These are phyloP conservation scores for Rhizopus arrhizus DNA, from an alignment of 371 early-diverging fungal genomes.

Conservation along the genomic window DNA sequence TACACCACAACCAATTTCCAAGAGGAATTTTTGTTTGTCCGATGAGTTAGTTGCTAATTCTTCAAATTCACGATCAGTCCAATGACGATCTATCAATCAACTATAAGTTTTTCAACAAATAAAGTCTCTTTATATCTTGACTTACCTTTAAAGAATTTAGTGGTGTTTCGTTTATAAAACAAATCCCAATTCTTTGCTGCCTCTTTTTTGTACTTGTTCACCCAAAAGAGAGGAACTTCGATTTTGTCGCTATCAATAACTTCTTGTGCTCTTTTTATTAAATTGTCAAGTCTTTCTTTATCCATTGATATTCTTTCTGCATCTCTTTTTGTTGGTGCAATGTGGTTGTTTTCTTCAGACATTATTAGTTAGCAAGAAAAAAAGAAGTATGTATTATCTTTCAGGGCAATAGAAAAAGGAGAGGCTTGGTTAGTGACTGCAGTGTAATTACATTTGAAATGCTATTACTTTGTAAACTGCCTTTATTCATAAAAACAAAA, in stretches of 20 bases:
- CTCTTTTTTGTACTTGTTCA: slow-evolving; percentile 80
- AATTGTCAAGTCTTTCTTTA: slow-evolving; percentile 44
- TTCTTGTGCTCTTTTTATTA: slow-evolving; percentile 61
- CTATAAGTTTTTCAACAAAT: background rate
- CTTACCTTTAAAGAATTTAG: slow-evolving; percentile 84
- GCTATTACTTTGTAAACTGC: too few species aligned
- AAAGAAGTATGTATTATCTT: background rate
- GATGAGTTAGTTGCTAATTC: slow-evolving; percentile 58
- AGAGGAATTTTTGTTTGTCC: slow-evolving; percentile 37
- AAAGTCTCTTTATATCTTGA: background rate
- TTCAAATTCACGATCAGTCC: slow-evolving; percentile 95
- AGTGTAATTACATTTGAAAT: too few species aligned
- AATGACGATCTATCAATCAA: slow-evolving; percentile 73
- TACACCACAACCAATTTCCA: slow-evolving; percentile 95
- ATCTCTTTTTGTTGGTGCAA: slow-evolving; percentile 19
- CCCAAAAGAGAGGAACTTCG: slow-evolving; percentile 76
- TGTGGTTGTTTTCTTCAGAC: background rate
- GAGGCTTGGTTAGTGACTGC: too few species aligned
- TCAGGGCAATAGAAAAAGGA: too few species aligned
- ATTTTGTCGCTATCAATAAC: slow-evolving; percentile 68
- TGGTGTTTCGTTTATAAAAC: slow-evolving; percentile 91
- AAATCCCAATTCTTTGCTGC: slow-evolving; percentile 85
- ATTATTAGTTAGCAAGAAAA: background rate
- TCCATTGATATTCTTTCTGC: slow-evolving; percentile 38
- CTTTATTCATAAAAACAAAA: too few species aligned